Conservation (phyloP, 805 yeast species). For the Teunomyces panamensis region DNA sequence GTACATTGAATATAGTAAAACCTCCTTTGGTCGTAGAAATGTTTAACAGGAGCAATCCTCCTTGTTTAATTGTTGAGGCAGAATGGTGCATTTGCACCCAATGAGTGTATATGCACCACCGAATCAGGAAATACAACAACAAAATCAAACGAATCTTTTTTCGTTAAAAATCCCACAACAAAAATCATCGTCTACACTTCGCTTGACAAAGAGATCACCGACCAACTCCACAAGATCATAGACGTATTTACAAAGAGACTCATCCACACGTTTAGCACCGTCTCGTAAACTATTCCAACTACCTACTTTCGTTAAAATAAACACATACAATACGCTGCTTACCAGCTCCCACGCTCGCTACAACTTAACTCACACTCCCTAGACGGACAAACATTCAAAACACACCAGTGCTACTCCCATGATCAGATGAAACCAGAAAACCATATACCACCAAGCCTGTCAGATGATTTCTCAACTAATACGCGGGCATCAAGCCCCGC, state of each 20-base stretch:
- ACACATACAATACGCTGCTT: not conserved
- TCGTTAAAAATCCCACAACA: conserved; percentile 1
- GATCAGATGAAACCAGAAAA: conserved; percentile 3
- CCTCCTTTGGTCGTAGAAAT: too few species aligned
- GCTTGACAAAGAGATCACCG: not conserved
- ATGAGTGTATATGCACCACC: not conserved
- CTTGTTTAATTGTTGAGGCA: not conserved
- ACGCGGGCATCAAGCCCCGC: conserved; percentile 1
- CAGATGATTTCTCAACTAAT: not conserved
- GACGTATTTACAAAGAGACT: too few species aligned
- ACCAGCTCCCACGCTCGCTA: not conserved
- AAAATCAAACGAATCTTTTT: not conserved
- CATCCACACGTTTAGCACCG: too few species aligned
- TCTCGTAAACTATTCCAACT: not conserved
- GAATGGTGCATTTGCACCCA: conserved; percentile 1
- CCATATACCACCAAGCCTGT: not conserved
- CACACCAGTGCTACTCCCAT: not conserved
- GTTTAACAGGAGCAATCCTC: not conserved
- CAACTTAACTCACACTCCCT: not conserved
- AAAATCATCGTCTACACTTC: not conserved
- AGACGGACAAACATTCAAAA: not conserved
- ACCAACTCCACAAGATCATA: too few species aligned
- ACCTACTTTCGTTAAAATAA: not conserved
- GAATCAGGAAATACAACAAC: conserved; percentile 3
- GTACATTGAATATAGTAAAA: not conserved